phyloP scores from a whole-genome alignment of 2,329 filamentous ascomycete genomes.

The Colletotrichum gloeosporioides region DNA sequence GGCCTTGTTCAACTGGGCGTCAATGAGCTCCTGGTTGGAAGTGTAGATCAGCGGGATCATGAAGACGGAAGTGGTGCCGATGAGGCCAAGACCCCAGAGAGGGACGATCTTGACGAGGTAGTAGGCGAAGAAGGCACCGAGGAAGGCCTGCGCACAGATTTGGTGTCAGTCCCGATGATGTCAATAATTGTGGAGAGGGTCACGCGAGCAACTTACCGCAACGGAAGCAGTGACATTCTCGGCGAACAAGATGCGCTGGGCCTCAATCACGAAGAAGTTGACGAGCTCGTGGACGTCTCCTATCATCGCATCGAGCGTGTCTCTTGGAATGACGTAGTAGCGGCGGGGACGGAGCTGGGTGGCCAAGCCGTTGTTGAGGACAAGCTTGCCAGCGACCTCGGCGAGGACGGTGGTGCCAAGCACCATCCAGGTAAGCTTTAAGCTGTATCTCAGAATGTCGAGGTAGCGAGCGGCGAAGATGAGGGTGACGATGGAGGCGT shows the following conservation, averaged over 20 bases:
- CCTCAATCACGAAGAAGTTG: slow-evolving; percentile 76
- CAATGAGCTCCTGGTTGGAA: slow-evolving; percentile 73
- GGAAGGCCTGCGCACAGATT: slow-evolving; percentile 51
- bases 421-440: slow-evolving; percentile 70
- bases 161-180: neutral
- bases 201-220: slow-evolving; percentile 51
- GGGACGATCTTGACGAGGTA: slow-evolving; percentile 73
- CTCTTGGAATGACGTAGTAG: slow-evolving; percentile 70
- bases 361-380: slow-evolving; percentile 66
- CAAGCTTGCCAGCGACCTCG: slow-evolving; percentile 65
- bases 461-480: slow-evolving; percentile 72
- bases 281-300: slow-evolving; percentile 71
- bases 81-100: slow-evolving; percentile 70
- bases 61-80: slow-evolving; percentile 65
- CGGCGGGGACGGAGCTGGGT: slow-evolving; percentile 70
- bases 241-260: slow-evolving; percentile 70
- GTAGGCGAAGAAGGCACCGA: slow-evolving; percentile 69
- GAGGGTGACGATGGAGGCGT: slow-evolving; percentile 58
- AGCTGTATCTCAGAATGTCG: slow-evolving; percentile 67
- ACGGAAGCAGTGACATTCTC: slow-evolving; percentile 68
- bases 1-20: slow-evolving; percentile 63
- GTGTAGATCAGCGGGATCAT: slow-evolving; percentile 68
- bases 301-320: slow-evolving; percentile 65
- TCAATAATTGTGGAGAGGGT: slow-evolving; percentile 9
- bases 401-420: slow-evolving; percentile 65